Percentiles rank a stretch among this genome's conserved stretches.
phyloP scores from a whole-genome alignment of 2,329 filamentous ascomycete species.

The Endothia cerciana region DNA sequence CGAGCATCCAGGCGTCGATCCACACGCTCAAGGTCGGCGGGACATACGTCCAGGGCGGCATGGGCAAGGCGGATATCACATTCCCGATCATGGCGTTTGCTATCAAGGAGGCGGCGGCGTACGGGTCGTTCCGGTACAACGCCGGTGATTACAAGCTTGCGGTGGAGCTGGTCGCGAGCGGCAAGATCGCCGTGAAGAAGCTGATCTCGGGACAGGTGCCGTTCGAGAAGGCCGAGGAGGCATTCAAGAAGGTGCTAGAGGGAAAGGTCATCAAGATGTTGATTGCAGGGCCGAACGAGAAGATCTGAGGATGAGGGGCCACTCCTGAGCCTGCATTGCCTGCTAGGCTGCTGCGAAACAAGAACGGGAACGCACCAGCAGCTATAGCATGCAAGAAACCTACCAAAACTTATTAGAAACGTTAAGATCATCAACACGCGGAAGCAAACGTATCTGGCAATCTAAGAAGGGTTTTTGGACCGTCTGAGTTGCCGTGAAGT shows the following conservation, averaged over 20 bases:
- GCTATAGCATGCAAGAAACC: too few relatives aligned
- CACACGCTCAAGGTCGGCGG: constrained; percentile 73
- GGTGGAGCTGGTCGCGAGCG: constrained; percentile 73
- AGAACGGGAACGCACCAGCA: neutral
- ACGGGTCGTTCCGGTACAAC: constrained; percentile 88
- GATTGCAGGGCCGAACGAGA: constrained; percentile 70
- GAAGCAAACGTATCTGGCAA: too few relatives aligned
- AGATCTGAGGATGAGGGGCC: constrained; percentile 38
- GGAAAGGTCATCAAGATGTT: constrained; percentile 77
- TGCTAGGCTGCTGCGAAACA: neutral
- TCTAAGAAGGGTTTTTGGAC: too few relatives aligned
- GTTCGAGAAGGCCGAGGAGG: constrained; percentile 82
- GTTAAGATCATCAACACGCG: too few relatives aligned
- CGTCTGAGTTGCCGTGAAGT: too few relatives aligned
- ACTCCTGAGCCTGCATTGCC: neutral
- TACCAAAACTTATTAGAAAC: too few relatives aligned
- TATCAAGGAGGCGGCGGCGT: constrained; percentile 84
- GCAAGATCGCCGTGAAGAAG: constrained; percentile 79
- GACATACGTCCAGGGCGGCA: constrained; percentile 83
- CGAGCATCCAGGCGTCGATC: constrained; percentile 75
- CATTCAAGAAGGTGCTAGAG: constrained; percentile 83
- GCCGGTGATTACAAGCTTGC: constrained; percentile 86
- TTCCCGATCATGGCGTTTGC: constrained; percentile 93
- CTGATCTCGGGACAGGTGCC: constrained; percentile 77
- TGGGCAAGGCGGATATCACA: constrained; percentile 84